A percentile compares a stretch with the other conserved stretches of the same genome.
These are phyloP conservation scores for Thraustochytrium striatum DNA, from an alignment of 352 stramenopile genomes.

Conservation along the genomic window DNA sequence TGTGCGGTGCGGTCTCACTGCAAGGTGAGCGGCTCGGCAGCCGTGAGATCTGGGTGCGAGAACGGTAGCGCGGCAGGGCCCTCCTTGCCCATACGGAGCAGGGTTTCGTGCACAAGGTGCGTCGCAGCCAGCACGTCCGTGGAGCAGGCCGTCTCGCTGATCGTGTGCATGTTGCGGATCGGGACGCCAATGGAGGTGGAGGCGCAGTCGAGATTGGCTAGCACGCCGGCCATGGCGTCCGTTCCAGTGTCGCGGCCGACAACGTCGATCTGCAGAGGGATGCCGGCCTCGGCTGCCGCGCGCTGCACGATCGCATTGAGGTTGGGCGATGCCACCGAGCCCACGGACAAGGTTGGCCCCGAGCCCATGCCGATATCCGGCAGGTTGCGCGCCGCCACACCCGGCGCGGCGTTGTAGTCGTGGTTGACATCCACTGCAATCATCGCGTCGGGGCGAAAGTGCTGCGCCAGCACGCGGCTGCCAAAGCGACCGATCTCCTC, in stretches of 20 bases:
- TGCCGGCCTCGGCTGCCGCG: not conserved
- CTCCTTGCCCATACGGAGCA: not conserved
- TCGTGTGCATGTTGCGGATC: slow-evolving; percentile 48
- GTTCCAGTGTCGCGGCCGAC: slow-evolving; percentile 41
- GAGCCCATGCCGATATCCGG: slow-evolving; percentile 32
- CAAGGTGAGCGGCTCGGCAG: too few relatives aligned
- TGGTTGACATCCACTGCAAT: slow-evolving; percentile 47
- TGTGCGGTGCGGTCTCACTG: too few relatives aligned
- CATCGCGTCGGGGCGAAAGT: slow-evolving; percentile 30
- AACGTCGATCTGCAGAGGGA: slow-evolving; percentile 45
- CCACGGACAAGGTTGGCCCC: slow-evolving; percentile 30
- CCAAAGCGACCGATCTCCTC: slow-evolving; percentile 48
- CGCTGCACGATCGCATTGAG: slow-evolving; percentile 28
- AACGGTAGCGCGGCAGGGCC: not conserved
- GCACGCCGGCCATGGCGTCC: slow-evolving; percentile 45
- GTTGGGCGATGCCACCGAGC: slow-evolving; percentile 18
- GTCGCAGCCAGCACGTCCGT: slow-evolving; percentile 9
- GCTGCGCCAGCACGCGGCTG: slow-evolving; percentile 26
- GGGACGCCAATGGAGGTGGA: slow-evolving; percentile 43
- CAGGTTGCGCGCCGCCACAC: slow-evolving; percentile 11
- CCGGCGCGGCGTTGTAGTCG: slow-evolving; percentile 40
- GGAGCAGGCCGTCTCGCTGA: slow-evolving; percentile 30
- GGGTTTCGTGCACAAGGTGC: slow-evolving; percentile 37
- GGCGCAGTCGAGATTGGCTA: not conserved
- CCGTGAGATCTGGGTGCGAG: slow-evolving; percentile 11